Percentiles rank a stretch among this genome's conserved stretches.
phyloP scores from a whole-genome alignment of 2,329 filamentous ascomycete species.

The Sclerotinia trifoliorum region DNA sequence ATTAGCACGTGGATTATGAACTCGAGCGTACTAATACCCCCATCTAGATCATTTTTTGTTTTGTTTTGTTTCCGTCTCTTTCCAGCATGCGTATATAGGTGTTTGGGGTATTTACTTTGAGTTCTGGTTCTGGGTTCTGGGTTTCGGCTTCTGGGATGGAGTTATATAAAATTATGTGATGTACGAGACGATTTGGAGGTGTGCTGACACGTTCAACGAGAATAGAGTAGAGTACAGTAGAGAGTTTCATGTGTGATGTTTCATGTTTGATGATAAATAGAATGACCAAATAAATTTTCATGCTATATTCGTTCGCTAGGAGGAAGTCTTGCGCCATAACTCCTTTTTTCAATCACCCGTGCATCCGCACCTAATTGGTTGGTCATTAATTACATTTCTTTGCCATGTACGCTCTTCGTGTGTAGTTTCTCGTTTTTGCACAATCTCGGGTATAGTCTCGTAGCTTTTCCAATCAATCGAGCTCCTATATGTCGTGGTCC shows the following conservation, averaged over 20 bases:
- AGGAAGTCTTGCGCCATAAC: constrained; percentile 16
- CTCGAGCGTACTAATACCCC: constrained; percentile 25
- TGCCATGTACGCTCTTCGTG: neutral
- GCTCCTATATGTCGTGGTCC: neutral
- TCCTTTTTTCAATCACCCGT: constrained; percentile 1
- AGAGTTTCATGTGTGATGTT: constrained; percentile 10
- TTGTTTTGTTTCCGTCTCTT: neutral
- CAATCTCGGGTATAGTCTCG: constrained; percentile 25
- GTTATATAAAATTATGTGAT: constrained; percentile 22
- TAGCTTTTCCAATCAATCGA: neutral
- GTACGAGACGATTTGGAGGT: constrained; percentile 19
- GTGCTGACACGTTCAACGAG: neutral
- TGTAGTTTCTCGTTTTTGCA: neutral
- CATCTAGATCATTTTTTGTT: neutral
- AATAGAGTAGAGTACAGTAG: neutral
- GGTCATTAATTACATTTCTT: constrained; percentile 15
- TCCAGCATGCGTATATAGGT: constrained; percentile 6
- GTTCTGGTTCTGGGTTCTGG: neutral
- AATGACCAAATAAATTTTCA: constrained; percentile 19
- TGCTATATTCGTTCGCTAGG: constrained; percentile 1
- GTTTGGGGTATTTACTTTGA: neutral
- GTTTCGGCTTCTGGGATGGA: constrained; percentile 14
- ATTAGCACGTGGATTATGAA: constrained; percentile 2
- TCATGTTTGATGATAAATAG: constrained; percentile 14
- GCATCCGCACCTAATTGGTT: neutral